A percentile compares a stretch with the other conserved stretches of the same genome.
These are phyloP conservation scores for Nigrospora oryzae DNA, from an alignment of 2,329 filamentous ascomycete genomes.

Conservation along the genomic window DNA sequence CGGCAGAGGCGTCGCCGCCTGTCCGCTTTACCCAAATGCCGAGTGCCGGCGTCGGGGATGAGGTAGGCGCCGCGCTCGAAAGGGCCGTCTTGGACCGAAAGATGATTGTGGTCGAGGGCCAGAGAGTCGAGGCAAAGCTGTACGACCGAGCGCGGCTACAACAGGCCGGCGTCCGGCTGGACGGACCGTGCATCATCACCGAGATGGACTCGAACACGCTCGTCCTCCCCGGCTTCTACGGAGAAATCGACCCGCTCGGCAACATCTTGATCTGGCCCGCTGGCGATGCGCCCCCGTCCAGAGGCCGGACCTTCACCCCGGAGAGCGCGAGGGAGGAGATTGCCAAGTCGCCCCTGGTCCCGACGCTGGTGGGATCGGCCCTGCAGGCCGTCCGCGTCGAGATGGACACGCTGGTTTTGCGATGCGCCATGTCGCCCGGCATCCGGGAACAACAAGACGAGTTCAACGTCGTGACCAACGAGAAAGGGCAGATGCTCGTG, in stretches of 20 bases:
- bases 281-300: conserved; percentile 15
- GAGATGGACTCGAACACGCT: conserved; percentile 44
- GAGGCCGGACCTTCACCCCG: conserved; percentile 21
- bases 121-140: conserved; percentile 28
- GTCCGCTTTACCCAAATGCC: conserved; percentile 25
- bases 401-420: conserved; percentile 42
- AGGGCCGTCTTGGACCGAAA: conserved; percentile 27
- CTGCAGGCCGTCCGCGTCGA: conserved; percentile 36
- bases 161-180: conserved; percentile 28
- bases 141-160: conserved; percentile 33
- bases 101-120: conserved; percentile 28
- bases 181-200: conserved; percentile 35
- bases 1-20: conserved; percentile 30
- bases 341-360: conserved; percentile 28
- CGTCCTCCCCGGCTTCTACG: conserved; percentile 35
- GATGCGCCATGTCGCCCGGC: conserved; percentile 39
- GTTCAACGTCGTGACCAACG: conserved; percentile 43
- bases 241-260: conserved; percentile 35
- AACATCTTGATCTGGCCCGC: conserved; percentile 37
- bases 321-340: conserved; percentile 26
- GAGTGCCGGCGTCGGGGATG: conserved; percentile 3
- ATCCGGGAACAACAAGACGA: conserved; percentile 43
- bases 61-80: conserved; percentile 15
- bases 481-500: conserved; percentile 34
- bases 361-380: conserved; percentile 33